Evolutionary conservation across 257 asterid genomes (phyloP), one percentile per base, ranked within the genome.

Genomic region (Schizonepeta tenuifolia): DNA sequence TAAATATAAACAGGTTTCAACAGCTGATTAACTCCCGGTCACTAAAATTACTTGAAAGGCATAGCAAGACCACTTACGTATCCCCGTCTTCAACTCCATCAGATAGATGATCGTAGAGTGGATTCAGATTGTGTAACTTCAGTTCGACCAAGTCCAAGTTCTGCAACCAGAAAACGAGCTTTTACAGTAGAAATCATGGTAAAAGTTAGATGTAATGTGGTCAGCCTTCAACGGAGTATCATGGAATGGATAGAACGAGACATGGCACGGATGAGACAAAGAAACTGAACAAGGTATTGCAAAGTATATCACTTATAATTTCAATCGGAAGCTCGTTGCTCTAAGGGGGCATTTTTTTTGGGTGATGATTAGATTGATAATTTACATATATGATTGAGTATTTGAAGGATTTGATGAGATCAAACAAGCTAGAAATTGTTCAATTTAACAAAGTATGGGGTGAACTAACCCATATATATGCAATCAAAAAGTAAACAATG

Each of bases 121-220:
- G 79, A 58, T n/a, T n/a, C n/a, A n/a, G n/a, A n/a, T 20, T 62
- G 36, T 12, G 70, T 70, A 60, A 74, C 84, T 64, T 75, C 75
- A 20, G 33, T 28, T 67, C 65, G 69, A 60, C 46, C 40, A 44
- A 70, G 50, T 35, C 76, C 76, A 72, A 58, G 40, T 60, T 67
- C 92, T 87, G 88, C 80, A 72, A 65, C 69, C 72, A 69, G 74
- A 73, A 65, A 47, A 40, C 0, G 21, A 21, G 53, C 5, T 57
- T 58, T 58, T 56, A 51, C 40, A 69, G 62, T 69, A 21, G 15
- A 33, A 11, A 40, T 53, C 47, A 20, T 6, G 35, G 4, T 20
- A 10, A 22, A 63, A 24, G 22, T 35, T 49, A 21, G 55, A 43
- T 12, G 13, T 10, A 64, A 33, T 15, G 35, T 12, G n/a, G 50